Evolutionary conservation across 1,284 basidiomycete genomes (phyloP), one percentile per base, ranked within the genome.

Genomic region (Trametes pubescens): DNA sequence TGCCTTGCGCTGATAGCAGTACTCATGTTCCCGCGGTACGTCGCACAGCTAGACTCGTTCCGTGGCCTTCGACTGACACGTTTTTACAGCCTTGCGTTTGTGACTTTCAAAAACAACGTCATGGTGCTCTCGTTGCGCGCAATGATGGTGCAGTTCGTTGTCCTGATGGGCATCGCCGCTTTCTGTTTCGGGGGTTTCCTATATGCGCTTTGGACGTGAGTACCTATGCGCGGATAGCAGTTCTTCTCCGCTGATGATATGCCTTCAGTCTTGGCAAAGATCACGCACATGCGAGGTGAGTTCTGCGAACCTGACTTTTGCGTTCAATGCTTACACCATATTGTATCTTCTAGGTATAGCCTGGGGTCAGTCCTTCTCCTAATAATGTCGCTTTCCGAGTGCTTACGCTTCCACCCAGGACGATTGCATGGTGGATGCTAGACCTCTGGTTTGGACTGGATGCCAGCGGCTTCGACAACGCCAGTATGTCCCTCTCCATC

Each of bases 121-220:
- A 90, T 92, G 86, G 89, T 92, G 24, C 80, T 92, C 14, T 89
- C 91, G 9, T 78, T 94, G 37, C 86, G 92, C 22, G 91, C 91
- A 0, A 94, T 95, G 91, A 86, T 94, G 59, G 79, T 87, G 64
- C 90, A 94, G 72, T 95, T 95, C 71, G 76, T 85, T 21, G 78
- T 86, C 26, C 81, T 97, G 48, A 96, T 98, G 92, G 74, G 90
- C 43, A 93, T 98, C 26, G 96, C 95, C 2, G 87, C 87, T 1
- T 96, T 96, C 75, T 96, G 95, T 74, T 95, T 94, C 71, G 87
- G 85, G 44, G 95, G 95, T 4, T 98, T 98, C 75, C 76, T 95
- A 37, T 98, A 97, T 77, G 94, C 95, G 0, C 82, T 98, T 21
- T 96, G 90, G 88, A 96, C 93, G 83, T 94, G 73, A 76, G 92